phyloP scores from a whole-genome alignment of 2,329 filamentous ascomycete species.

The Aspergillus brasiliensis region DNA sequence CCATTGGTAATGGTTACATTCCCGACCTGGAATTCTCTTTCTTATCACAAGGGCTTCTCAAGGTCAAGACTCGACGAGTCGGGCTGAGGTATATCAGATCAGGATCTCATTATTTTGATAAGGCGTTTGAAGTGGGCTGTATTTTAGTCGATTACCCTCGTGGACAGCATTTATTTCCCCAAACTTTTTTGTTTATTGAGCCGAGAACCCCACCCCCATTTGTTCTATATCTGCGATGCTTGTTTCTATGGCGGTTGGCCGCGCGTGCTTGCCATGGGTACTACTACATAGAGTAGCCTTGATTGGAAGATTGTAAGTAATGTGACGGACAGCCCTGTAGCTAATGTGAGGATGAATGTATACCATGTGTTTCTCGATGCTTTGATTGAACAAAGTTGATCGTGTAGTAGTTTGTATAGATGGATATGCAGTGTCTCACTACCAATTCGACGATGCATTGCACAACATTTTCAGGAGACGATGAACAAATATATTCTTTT shows the following conservation, averaged over 20 bases:
- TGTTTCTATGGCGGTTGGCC: conserved; percentile 15
- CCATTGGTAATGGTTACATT: not conserved
- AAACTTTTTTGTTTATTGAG: conserved; percentile 14
- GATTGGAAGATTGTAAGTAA: conserved; percentile 22
- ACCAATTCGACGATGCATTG: too few species aligned
- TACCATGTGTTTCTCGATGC: conserved; percentile 12
- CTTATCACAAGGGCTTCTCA: not conserved
- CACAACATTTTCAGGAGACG: too few species aligned
- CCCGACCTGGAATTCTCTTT: not conserved
- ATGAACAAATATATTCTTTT: too few species aligned
- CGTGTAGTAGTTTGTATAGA: too few species aligned
- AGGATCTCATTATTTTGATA: conserved; percentile 20
- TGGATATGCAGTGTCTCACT: too few species aligned
- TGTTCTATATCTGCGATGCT: conserved; percentile 16
- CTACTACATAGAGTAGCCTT: conserved; percentile 5
- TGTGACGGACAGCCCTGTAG: conserved; percentile 26
- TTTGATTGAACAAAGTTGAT: not conserved
- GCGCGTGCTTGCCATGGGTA: conserved; percentile 4
- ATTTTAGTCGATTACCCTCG: conserved; percentile 15
- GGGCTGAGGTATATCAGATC: conserved; percentile 13
- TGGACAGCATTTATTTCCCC: conserved; percentile 11
- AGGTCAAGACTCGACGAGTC: conserved; percentile 1
- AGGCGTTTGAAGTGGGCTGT: conserved; percentile 25
- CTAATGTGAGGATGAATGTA: conserved; percentile 34
- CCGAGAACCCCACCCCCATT: conserved; percentile 2